These are phyloP conservation scores for Paraconiothyrium brasiliense DNA, from an alignment of 2,329 filamentous ascomycete species.

Conservation along the genomic window DNA sequence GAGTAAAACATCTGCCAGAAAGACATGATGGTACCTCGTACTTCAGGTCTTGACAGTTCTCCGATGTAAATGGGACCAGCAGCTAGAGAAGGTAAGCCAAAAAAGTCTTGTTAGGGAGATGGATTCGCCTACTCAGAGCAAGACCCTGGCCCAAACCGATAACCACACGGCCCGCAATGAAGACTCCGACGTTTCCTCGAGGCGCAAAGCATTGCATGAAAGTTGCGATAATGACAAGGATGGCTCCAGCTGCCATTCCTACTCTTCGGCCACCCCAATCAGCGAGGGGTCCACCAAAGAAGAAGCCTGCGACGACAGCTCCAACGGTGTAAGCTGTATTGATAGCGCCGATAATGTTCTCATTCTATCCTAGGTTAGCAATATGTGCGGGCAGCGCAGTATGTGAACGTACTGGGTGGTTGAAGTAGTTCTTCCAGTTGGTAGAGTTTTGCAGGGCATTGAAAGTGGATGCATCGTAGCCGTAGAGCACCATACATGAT, in stretches of 20 bases:
- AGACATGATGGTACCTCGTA: conserved; percentile 73
- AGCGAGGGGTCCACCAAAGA: conserved; percentile 71
- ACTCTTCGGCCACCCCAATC: conserved; percentile 70
- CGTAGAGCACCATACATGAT: conserved; percentile 78
- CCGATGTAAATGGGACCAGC: conserved; percentile 77
- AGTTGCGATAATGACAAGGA: conserved; percentile 72
- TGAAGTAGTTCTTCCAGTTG: conserved; percentile 73
- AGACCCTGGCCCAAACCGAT: conserved; percentile 77
- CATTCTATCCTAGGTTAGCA: conserved; percentile 25
- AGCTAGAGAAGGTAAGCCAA: conserved; percentile 51
- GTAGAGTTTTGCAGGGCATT: conserved; percentile 75
- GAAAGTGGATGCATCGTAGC: conserved; percentile 78
- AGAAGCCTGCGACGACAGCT: conserved; percentile 75
- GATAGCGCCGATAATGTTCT: conserved; percentile 63
- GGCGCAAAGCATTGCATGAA: conserved; percentile 75
- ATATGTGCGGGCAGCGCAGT: neutral
- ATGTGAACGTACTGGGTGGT: conserved; percentile 50
- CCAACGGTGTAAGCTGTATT: conserved; percentile 77
- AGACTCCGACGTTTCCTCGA: conserved; percentile 66
- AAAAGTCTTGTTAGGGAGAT: neutral
- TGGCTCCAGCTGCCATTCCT: conserved; percentile 72
- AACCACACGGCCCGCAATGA: conserved; percentile 73
- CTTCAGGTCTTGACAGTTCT: conserved; percentile 70
- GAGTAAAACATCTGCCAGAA: conserved; percentile 75
- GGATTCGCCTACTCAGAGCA: conserved; percentile 62